Percentiles rank a stretch among this genome's conserved stretches.
phyloP scores from a whole-genome alignment of 768 basidiomycete species.

The Suillus ampliporus region DNA sequence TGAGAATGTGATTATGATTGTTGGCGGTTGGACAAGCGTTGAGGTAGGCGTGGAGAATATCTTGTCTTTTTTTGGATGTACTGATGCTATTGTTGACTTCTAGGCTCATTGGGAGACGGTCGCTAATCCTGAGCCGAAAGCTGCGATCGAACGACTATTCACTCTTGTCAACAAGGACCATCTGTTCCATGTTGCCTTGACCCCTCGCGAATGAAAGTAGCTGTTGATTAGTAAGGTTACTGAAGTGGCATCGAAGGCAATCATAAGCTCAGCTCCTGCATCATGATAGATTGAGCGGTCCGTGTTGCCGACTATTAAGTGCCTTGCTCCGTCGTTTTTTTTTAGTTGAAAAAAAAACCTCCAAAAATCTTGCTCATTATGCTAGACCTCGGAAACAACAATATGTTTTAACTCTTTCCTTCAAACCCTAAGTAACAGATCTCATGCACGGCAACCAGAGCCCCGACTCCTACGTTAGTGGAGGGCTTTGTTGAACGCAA shows the following conservation, averaged over 20 bases:
- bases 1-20: constrained; percentile 23
- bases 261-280: background rate
- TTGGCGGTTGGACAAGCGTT: constrained; percentile 27
- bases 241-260: background rate
- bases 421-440: too few relatives aligned
- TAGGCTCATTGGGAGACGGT: constrained; percentile 22
- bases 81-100: background rate
- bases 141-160: constrained; percentile 10
- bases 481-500: too few relatives aligned
- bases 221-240: too few relatives aligned
- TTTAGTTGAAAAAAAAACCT: too few relatives aligned
- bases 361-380: too few relatives aligned
- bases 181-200: constrained; percentile 18
- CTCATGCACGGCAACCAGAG: too few relatives aligned
- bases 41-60: constrained; percentile 25
- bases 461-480: too few relatives aligned
- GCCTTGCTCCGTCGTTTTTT: too few relatives aligned
- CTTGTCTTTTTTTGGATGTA: background rate
- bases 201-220: constrained; percentile 5
- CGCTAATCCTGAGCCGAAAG: constrained; percentile 10
- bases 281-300: background rate
- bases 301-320: too few relatives aligned
- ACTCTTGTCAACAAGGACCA: constrained; percentile 24
- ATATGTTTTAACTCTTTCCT: too few relatives aligned
- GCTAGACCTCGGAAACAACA: too few relatives aligned